Evolutionary conservation across 2,329 filamentous ascomycete genomes (phyloP), one percentile per base, ranked within the genome.

Genomic region (Torrubiellomyces zombiae): DNA sequence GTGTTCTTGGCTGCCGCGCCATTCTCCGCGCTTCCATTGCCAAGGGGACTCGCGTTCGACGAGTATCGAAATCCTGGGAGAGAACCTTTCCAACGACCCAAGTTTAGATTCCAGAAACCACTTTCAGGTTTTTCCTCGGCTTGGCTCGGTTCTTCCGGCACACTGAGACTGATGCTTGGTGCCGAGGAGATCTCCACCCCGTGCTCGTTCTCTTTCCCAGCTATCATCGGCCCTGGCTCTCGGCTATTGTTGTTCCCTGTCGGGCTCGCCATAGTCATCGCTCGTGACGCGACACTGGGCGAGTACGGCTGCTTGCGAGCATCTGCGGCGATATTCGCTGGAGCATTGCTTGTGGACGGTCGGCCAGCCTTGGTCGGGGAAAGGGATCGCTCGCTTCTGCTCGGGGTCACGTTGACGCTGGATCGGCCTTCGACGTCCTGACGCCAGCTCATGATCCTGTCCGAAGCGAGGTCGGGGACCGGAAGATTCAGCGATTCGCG

Each of bases 391-490:
- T 67, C 62, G 28, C 53, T 64, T n/a, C 54, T 47, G 4, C 49
- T 42, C 1, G 58, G 46, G 1, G 54, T 54, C 15, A 45, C 43
- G 14, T 53, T 44, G 14, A 51, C 50, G 24, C 45, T 47, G 2
- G 50, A 46, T 10, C 55, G 47, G 8, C 47, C 51, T 22, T 67
- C 63, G 9, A 72, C 56, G 12, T 61, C 63, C 28, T 91, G 81
- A 4, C 85, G 71, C 86, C 86, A 98, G 24, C 71, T 78, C 35
- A 91, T 63, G 35, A 94, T 94, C 10, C 80, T 68, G 34, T 95
- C 86, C 1, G 75, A 58, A 2, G 48, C 39, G 9, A 36, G 32
- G 2, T 35, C 32, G 9, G 38, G 46, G 3, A 35, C 35, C 13
- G 32, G 38, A n/a, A 48, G 38, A 9, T 50, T 50, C 3, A 75